phyloP scores from a whole-genome alignment of 495 filamentous ascomycete genomes.

The Evansstolkia leycettana region DNA sequence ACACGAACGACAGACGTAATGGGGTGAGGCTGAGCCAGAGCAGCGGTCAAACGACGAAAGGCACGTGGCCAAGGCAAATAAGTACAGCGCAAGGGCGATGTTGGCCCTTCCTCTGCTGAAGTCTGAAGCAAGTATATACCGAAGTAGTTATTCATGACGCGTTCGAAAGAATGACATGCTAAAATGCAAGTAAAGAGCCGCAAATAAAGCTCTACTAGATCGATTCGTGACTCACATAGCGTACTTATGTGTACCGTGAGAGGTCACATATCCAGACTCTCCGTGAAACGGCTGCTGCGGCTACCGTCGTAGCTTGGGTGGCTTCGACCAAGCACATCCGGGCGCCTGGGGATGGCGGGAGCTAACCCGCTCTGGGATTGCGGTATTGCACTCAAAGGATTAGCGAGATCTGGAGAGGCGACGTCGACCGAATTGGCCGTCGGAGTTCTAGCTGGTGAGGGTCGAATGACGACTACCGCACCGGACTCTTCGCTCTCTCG shows the following conservation, averaged over 20 bases:
- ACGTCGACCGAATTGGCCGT: slow-evolving; percentile 28
- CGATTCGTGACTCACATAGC: too few relatives aligned
- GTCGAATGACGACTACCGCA: slow-evolving; percentile 23
- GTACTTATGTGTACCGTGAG: not conserved
- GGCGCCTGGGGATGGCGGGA: slow-evolving; percentile 13
- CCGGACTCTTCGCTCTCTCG: slow-evolving; percentile 21
- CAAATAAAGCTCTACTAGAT: too few relatives aligned
- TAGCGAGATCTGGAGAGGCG: slow-evolving; percentile 12
- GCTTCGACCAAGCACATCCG: slow-evolving; percentile 40
- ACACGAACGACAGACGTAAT: too few relatives aligned
- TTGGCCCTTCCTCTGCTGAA: too few relatives aligned
- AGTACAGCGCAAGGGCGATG: too few relatives aligned
- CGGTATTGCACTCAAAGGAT: slow-evolving; percentile 12
- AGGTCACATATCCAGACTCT: slow-evolving; percentile 17
- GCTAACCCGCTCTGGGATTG: slow-evolving; percentile 13
- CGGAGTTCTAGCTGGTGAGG: slow-evolving; percentile 38
- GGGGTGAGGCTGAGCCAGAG: too few relatives aligned
- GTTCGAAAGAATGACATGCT: too few relatives aligned
- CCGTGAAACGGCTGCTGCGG: slow-evolving; percentile 43
- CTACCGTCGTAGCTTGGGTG: slow-evolving; percentile 43
- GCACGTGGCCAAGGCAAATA: too few relatives aligned
- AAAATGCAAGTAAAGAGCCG: too few relatives aligned
- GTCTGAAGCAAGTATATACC: too few relatives aligned
- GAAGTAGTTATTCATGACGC: too few relatives aligned
- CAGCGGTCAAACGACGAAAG: too few relatives aligned